phyloP scores from a whole-genome alignment of 148 eudicot species.

The Persicaria tinctoria region DNA sequence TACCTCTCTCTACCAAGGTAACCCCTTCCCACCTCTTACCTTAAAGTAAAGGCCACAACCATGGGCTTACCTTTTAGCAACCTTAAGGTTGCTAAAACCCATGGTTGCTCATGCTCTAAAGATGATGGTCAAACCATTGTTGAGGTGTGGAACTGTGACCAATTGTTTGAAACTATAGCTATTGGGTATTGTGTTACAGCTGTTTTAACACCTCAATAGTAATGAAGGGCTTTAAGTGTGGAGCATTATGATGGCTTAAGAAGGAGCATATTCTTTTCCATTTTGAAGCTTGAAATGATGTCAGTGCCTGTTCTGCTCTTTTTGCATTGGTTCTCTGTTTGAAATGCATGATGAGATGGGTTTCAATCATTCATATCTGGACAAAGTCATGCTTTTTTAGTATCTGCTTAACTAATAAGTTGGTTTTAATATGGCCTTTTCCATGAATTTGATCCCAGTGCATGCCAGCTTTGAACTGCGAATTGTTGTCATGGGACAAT shows the following conservation, averaged over 20 bases:
- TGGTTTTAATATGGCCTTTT: neutral
- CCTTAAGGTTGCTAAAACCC: too few relatives aligned
- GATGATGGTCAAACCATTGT: too few relatives aligned
- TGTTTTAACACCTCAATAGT: too few relatives aligned
- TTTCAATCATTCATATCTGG: neutral
- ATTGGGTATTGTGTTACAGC: too few relatives aligned
- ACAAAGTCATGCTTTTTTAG: neutral
- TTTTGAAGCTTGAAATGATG: neutral
- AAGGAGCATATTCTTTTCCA: neutral
- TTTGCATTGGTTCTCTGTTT: neutral
- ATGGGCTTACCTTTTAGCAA: too few relatives aligned
- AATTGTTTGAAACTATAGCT: too few relatives aligned
- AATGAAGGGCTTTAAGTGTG: neutral
- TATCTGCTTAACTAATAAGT: neutral
- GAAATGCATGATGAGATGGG: neutral
- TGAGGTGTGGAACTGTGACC: too few relatives aligned
- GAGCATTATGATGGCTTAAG: neutral
- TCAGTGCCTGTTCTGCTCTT: neutral
- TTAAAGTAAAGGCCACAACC: too few relatives aligned
- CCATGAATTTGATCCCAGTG: neutral
- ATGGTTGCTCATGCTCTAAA: too few relatives aligned
- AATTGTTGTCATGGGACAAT: neutral
- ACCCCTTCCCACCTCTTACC: too few relatives aligned
- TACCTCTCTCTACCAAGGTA: too few relatives aligned
- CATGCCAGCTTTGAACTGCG: neutral